Conservation (phyloP, 192 early-diverging fungal genomes). For the Backusella psychrophila region DNA sequence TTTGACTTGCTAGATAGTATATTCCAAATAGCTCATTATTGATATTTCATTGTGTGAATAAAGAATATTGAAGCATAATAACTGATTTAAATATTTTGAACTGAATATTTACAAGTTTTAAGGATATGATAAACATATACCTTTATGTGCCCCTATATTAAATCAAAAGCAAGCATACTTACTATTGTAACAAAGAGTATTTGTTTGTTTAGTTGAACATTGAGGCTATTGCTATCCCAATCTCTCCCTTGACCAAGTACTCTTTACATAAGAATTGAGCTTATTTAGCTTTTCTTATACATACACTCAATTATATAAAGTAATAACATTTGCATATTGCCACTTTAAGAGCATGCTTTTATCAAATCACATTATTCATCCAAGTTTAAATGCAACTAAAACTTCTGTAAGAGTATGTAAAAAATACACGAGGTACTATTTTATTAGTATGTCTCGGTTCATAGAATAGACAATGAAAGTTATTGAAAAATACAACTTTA, state of each 20-base stretch:
- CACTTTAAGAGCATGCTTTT: not conserved
- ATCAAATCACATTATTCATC: not conserved
- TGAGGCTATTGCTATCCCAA: not conserved
- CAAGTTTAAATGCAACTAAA: not conserved
- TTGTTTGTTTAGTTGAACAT: not conserved
- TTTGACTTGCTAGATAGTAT: not conserved
- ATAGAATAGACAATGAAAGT: not conserved
- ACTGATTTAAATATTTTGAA: not conserved
- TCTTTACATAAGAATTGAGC: not conserved
- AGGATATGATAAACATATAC: not conserved
- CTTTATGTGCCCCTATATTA: not conserved
- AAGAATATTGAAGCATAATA: not conserved
- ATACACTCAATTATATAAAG: not conserved
- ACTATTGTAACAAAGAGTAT: not conserved
- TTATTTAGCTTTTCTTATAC: no score
- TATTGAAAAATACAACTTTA: no score
- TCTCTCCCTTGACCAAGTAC: not conserved
- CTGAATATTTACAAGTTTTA: no score
- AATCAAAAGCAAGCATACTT: not conserved
- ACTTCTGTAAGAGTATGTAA: not conserved
- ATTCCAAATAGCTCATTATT: not conserved
- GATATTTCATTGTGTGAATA: not conserved
- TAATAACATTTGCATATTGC: not conserved
- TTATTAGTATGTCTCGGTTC: not conserved
- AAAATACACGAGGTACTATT: not conserved